Conservation (phyloP, 2,329 filamentous ascomycete genomes). For the Leptographium lundbergii region DNA sequence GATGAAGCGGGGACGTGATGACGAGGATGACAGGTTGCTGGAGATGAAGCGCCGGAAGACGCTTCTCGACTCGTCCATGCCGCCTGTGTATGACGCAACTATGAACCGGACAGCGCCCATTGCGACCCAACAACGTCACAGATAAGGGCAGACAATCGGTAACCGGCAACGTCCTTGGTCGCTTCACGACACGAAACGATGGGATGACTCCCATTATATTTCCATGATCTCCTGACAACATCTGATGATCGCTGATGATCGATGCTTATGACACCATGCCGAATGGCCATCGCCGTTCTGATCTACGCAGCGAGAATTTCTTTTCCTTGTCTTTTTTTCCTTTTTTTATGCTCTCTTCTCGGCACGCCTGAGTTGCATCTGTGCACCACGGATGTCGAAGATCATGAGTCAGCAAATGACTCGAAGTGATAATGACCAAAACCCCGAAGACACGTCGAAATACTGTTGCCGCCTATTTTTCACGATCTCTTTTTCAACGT, state of each 20-base stretch:
- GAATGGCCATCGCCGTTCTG: neutral
- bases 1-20: conserved; percentile 29
- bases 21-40: conserved; percentile 27
- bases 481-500: conserved; percentile 4
- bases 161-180: neutral
- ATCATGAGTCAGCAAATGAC: neutral
- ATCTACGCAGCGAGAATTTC: neutral
- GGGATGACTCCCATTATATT: neutral
- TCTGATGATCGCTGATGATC: neutral
- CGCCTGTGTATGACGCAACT: conserved; percentile 17
- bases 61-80: conserved; percentile 19
- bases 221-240: neutral
- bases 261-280: neutral
- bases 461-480: conserved; percentile 9
- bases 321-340: neutral
- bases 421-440: conserved; percentile 11
- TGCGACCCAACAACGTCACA: conserved; percentile 16
- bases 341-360: neutral
- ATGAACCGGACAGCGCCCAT: conserved; percentile 16
- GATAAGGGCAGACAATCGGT: conserved; percentile 5
- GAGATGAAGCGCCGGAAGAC: conserved; percentile 25
- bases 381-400: neutral
- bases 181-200: neutral
- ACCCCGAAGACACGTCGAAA: conserved; percentile 5
- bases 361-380: neutral